phyloP scores from a whole-genome alignment of 2,329 filamentous ascomycete species.

The Periconia sp. region DNA sequence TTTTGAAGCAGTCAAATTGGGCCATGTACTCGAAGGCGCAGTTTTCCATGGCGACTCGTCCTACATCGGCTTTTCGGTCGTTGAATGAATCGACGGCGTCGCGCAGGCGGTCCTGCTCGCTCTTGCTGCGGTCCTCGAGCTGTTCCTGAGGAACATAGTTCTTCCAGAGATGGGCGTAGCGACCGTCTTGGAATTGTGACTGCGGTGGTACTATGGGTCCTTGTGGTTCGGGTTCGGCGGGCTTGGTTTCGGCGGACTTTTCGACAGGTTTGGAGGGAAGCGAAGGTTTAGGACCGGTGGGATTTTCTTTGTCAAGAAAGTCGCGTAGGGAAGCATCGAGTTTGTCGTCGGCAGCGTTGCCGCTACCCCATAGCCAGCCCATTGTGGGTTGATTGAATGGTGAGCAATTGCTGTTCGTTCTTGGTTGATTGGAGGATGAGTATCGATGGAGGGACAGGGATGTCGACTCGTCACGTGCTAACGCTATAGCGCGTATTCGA shows the following conservation, averaged over 20 bases:
- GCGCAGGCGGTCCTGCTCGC: conserved; percentile 77
- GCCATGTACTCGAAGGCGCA: conserved; percentile 85
- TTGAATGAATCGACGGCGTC: conserved; percentile 84
- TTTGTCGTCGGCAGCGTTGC: conserved; percentile 57
- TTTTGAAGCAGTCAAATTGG: conserved; percentile 78
- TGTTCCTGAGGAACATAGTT: conserved; percentile 75
- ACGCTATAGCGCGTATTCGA: conserved; percentile 2
- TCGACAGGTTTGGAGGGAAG: conserved; percentile 31
- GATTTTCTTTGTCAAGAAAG: conserved; percentile 81
- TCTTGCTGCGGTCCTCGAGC: conserved; percentile 69
- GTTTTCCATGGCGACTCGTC: conserved; percentile 84
- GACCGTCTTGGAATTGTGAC: conserved; percentile 68
- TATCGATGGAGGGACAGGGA: not conserved
- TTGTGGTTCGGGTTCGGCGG: conserved; percentile 17
- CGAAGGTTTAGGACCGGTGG: conserved; percentile 62
- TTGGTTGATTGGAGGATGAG: not conserved
- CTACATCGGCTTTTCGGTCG: conserved; percentile 75
- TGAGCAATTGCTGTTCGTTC: not conserved
- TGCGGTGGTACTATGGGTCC: conserved; percentile 48
- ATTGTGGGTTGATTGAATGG: conserved; percentile 43
- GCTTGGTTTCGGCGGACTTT: conserved; percentile 43
- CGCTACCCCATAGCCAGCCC: conserved; percentile 65
- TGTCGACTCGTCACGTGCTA: not conserved
- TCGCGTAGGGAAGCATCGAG: conserved; percentile 83
- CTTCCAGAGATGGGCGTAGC: conserved; percentile 89